phyloP scores from a whole-genome alignment of 306 rosid species.

The Hippophae rhamnoides region DNA sequence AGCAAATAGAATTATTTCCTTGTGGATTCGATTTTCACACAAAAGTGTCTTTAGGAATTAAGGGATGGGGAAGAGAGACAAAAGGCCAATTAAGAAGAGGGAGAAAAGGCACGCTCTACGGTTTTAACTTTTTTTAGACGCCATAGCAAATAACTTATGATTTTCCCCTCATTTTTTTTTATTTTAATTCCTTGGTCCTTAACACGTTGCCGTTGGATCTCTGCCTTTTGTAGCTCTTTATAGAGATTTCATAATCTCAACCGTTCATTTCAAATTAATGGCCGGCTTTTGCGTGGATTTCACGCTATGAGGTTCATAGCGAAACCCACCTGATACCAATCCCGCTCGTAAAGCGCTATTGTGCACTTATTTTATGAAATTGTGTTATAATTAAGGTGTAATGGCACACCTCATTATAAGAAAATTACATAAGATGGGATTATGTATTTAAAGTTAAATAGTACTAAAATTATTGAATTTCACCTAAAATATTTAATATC shows the following conservation, averaged over 20 bases:
- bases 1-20: no score
- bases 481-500: no score
- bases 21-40: no score
- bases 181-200: background rate
- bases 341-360: no score
- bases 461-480: no score
- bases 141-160: background rate
- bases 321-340: background rate
- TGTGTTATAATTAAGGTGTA: no score
- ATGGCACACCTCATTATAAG: no score
- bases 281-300: conserved; percentile 19
- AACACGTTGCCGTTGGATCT: conserved; percentile 7
- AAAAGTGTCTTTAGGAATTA: background rate
- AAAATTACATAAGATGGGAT: no score
- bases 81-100: conserved; percentile 15
- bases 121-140: conserved; percentile 24
- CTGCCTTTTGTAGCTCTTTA: background rate
- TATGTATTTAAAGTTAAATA: no score
- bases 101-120: conserved; percentile 12
- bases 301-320: conserved; percentile 6
- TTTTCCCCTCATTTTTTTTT: background rate
- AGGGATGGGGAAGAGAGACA: background rate
- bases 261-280: conserved; percentile 14
- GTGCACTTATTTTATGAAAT: no score
- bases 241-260: conserved; percentile 15